Evolutionary conservation across 192 early-diverging fungal species (phyloP), one percentile per base, ranked within the genome.

Genomic region (Powellomyces hirtus): DNA sequence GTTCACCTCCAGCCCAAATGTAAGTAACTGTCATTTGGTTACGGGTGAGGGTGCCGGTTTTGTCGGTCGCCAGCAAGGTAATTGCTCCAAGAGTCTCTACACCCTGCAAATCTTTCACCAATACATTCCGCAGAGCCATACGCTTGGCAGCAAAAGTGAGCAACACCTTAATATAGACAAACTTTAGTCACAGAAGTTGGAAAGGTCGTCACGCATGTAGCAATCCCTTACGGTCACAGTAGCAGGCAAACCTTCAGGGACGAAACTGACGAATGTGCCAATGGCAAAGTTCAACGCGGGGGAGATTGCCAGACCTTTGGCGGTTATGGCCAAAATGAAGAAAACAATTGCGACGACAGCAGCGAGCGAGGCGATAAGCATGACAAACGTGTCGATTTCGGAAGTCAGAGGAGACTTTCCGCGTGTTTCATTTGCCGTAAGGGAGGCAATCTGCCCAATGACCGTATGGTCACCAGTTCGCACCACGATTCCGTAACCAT

Each of bases 11-110:
- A 38, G 90, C 83, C 96, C 96, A 98, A 22, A 98, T 62, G 79
- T 92, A 89, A 62, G 94, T 91, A 0, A 92, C 91, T 6, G 92
- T 95, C 96, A 98, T 98, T 75, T 96, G 94, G 75, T 96, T 98
- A 61, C 91, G 82, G 34, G 96, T 98, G 63, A 98, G 81, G 50
- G 96, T 98, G 59, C 96, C 96, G 13, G 96, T 97, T 75, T 98
- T 98, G 79, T 98, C 96, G 2, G 94, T 98, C 26, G 96, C 96
- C 37, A 98, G 85, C 22, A 97, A 79, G 34, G 96, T 98, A 63
- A 98, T 95, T 10, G 94, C 96, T 53, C 96, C 96, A 27, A 98
- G 85, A 14, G 96, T 98, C 73, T 98, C 96, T 14, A 98, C 96
- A 73, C 93, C 94, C 67, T 93, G 91, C 38, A 98, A 79, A 71